A percentile compares a stretch with the other conserved stretches of the same genome.
phyloP scores from a whole-genome alignment of 1,284 basidiomycete genomes.

The Mycosarcoma maydis region DNA sequence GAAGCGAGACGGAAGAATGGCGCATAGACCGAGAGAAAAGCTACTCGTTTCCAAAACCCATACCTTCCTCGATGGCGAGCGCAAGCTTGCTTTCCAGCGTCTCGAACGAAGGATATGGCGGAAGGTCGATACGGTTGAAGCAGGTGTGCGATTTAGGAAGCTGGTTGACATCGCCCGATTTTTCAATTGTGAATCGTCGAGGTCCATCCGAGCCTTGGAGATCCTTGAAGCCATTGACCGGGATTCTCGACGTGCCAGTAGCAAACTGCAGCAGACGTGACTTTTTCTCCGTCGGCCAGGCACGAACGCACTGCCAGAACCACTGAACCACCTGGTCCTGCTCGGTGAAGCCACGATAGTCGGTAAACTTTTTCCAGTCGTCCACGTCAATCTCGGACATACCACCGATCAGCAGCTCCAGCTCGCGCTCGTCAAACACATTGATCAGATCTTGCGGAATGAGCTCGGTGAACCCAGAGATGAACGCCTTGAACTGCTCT shows the following conservation, averaged over 20 bases:
- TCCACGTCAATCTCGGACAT: slow-evolving; percentile 95
- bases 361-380: slow-evolving; percentile 75
- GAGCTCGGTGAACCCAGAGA: slow-evolving; percentile 92
- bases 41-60: slow-evolving; percentile 65
- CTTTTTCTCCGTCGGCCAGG: slow-evolving; percentile 96
- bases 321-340: slow-evolving; percentile 84
- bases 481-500: slow-evolving; percentile 95
- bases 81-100: slow-evolving; percentile 65
- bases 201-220: slow-evolving; percentile 97
- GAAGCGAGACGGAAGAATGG: too few species aligned
- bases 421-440: slow-evolving; percentile 97
- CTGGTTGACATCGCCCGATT: slow-evolving; percentile 63
- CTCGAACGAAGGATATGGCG: slow-evolving; percentile 63
- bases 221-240: slow-evolving; percentile 99
- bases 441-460: slow-evolving; percentile 94
- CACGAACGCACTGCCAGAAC: slow-evolving; percentile 99
- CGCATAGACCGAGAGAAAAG: too few species aligned
- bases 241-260: slow-evolving; percentile 94
- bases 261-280: slow-evolving; percentile 90
- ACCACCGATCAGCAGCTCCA: slow-evolving; percentile 91
- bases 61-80: slow-evolving; percentile 64
- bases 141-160: slow-evolving; percentile 66
- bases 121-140: slow-evolving; percentile 67
- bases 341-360: slow-evolving; percentile 72
- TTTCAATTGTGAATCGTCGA: slow-evolving; percentile 66